A percentile compares a stretch with the other conserved stretches of the same genome.
phyloP scores from a whole-genome alignment of 305 asterid genomes.

The Petunia hybrid region DNA sequence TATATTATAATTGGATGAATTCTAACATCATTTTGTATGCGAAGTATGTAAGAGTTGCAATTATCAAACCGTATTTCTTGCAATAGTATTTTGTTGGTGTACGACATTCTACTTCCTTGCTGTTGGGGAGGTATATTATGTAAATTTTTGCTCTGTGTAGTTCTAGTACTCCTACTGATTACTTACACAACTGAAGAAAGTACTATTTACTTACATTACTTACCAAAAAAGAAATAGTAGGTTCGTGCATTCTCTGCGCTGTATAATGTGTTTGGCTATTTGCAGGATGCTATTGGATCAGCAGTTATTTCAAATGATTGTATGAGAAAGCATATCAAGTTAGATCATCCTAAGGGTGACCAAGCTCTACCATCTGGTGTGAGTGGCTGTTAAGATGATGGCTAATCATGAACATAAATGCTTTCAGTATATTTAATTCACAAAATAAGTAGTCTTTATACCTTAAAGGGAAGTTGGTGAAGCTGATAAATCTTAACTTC shows the following conservation, averaged over 20 bases:
- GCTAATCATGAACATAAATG: slow-evolving; percentile 9
- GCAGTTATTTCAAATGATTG: slow-evolving; percentile 47
- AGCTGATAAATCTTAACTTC: slow-evolving; percentile 30
- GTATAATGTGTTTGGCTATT: slow-evolving; percentile 12
- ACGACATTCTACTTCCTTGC: slow-evolving; percentile 9
- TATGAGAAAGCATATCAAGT: slow-evolving; percentile 58
- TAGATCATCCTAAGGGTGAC: slow-evolving; percentile 54
- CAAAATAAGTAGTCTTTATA: slow-evolving; percentile 18
- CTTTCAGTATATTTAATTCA: slow-evolving; percentile 35
- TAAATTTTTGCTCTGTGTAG: slow-evolving; percentile 19
- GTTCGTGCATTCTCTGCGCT: not conserved
- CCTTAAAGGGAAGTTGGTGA: not conserved
- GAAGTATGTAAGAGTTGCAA: not conserved
- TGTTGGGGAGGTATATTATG: slow-evolving; percentile 6
- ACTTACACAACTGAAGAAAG: not conserved
- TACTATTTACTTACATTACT: not conserved
- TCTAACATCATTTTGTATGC: not conserved
- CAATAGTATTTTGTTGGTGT: slow-evolving; percentile 14
- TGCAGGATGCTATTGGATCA: slow-evolving; percentile 60
- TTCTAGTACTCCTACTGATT: not conserved
- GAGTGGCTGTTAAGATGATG: slow-evolving; percentile 48
- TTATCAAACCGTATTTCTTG: not conserved
- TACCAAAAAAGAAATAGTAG: not conserved
- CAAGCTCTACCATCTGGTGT: slow-evolving; percentile 54
- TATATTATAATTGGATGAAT: not conserved